phyloP scores from a whole-genome alignment of 2,329 filamentous ascomycete genomes.

The Penicillium expansum region DNA sequence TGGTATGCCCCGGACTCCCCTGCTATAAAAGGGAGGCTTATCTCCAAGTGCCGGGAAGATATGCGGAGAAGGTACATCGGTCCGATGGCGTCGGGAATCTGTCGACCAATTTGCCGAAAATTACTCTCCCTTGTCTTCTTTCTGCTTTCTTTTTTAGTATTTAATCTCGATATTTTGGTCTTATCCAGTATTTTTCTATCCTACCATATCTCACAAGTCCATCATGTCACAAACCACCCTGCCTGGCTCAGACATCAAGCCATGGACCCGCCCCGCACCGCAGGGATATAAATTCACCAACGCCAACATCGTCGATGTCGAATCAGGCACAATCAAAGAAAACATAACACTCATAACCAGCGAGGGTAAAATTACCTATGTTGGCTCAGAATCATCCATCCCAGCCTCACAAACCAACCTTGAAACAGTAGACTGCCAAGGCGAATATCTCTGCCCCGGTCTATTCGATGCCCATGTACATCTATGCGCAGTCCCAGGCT shows the following conservation, averaged over 20 bases:
- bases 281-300: conserved; percentile 21
- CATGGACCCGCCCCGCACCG: conserved; percentile 22
- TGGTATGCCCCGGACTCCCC: background rate
- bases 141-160: background rate
- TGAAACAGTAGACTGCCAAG: conserved; percentile 17
- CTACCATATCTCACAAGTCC: background rate
- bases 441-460: conserved; percentile 25
- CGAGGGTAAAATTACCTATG: conserved; percentile 19
- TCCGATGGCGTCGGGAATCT: conserved; percentile 14
- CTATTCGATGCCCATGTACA: conserved; percentile 30
- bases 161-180: background rate
- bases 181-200: background rate
- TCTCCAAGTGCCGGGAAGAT: background rate
- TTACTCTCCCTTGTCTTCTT: background rate
- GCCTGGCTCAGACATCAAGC: conserved; percentile 23
- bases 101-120: conserved; percentile 15
- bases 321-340: conserved; percentile 17
- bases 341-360: conserved; percentile 15
- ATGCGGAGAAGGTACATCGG: conserved; percentile 14
- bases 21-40: background rate
- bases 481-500: conserved; percentile 27
- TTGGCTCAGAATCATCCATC: conserved; percentile 12
- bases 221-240: conserved; percentile 12
- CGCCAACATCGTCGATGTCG: conserved; percentile 25
- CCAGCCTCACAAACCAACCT: conserved; percentile 8